These are phyloP conservation scores for Alternaria metachromatica DNA, from an alignment of 2,329 filamentous ascomycete species.

Conservation along the genomic window DNA sequence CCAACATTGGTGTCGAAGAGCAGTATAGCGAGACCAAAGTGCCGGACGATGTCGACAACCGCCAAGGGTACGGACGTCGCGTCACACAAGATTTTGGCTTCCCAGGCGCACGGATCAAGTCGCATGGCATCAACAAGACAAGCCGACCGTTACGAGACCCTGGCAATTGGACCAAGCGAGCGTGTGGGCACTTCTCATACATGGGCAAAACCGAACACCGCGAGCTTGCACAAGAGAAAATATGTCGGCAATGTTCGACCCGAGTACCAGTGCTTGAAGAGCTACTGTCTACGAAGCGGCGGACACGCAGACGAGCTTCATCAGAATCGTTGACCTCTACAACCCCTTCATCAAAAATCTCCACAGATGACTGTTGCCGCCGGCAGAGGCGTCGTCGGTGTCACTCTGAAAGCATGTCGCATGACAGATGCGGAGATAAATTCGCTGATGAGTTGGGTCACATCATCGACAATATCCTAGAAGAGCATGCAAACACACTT, in stretches of 20 bases:
- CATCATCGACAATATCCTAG: constrained; percentile 50
- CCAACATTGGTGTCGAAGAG: constrained; percentile 19
- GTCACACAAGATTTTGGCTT: constrained; percentile 44
- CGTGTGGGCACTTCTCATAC: constrained; percentile 40
- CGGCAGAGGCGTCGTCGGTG: constrained; percentile 14
- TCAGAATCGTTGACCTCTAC: constrained; percentile 22
- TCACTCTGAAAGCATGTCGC: constrained; percentile 21
- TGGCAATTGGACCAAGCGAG: constrained; percentile 34
- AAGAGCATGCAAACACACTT: constrained; percentile 49
- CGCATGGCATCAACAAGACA: constrained; percentile 13
- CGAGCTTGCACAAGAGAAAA: constrained; percentile 20
- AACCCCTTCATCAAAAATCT: constrained; percentile 11
- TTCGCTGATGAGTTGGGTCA: constrained; percentile 46
- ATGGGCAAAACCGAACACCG: constrained; percentile 16
- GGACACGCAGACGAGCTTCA: constrained; percentile 13
- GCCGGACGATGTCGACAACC: constrained; percentile 36
- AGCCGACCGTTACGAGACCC: constrained; percentile 28
- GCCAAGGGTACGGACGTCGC: constrained; percentile 40
- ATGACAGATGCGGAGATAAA: constrained; percentile 31
- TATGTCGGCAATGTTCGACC: constrained; percentile 31
- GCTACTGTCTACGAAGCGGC: constrained; percentile 4
- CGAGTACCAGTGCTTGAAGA: constrained; percentile 8
- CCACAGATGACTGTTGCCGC: neutral
- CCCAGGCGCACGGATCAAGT: constrained; percentile 40
- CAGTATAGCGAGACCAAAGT: constrained; percentile 24